Evolutionary conservation across 2,329 filamentous ascomycete species (phyloP), one percentile per base, ranked within the genome.

Genomic region (Fusarium continuum): DNA sequence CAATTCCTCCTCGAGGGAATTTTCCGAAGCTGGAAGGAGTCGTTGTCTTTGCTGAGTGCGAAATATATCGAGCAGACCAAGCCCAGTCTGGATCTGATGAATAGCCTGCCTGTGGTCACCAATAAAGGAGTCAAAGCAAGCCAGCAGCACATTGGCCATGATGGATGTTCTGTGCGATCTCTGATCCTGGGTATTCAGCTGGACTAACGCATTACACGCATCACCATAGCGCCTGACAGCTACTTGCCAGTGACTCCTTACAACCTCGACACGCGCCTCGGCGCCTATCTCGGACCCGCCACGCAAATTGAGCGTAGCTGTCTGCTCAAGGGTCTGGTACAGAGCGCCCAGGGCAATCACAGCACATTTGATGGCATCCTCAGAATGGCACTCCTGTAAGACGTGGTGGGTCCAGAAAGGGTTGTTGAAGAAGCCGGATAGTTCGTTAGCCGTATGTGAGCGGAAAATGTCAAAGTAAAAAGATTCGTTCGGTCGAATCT

Each of bases 111-210:
- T 83, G 69, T 88, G 86, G 58, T 88, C 83, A 16, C 86, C 86
- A 25, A 87, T 83, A 67, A 89, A 88, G 2, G 85, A 88, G 72
- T 90, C 87, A 60, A 90, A 90, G 72, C 85, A 89, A n/a, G 86
- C 85, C 43, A 90, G 79, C 31, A 90, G 76, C 29, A 90, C 84
- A 47, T 82, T 88, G 14, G 85, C 83, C 80, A 90, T 88, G n/a
- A 90, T 78, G 43, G 81, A 82, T 11, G 79, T 85, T 66, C 82
- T 80, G 72, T 82, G 80, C 14, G 81, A 82, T 44, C 72, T 74
- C 32, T 77, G 74, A 36, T 81, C 80, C 40, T 79, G 76, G 11
- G 77, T 76, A 13, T 77, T 74, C 5, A 80, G 76, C 39, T 75
- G 75, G 48, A 82, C 72, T 39, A 88, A 78, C 17, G 82, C 78